Evolutionary conservation across 164 flowering plant genomes (phyloP), one percentile per base, ranked within the genome.

Genomic region (Dillenia turbinata): DNA sequence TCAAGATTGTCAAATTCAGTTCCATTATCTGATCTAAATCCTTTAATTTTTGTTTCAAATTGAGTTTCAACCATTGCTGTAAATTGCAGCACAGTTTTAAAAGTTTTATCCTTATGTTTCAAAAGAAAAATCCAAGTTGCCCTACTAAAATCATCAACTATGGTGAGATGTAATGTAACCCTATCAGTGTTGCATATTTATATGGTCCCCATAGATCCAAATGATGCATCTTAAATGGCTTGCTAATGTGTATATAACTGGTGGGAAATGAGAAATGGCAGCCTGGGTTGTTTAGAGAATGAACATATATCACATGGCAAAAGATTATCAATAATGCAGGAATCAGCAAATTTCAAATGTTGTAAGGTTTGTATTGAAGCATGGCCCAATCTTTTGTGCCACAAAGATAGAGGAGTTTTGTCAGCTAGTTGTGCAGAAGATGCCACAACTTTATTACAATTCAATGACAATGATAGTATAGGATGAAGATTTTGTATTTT

Each of bases 11-110:
- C 2, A 61, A 73, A 68, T 52, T 68, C 62, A 9, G 14, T 0
- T 0, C 63, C 66, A 66, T 62, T 71, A 47, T 71, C 63, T 10
- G 26, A 14, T 1, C 67, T 44, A 16, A 65, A 8, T 2, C 1
- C 9, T 8, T 52, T 49, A 0, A 66, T 19, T 13, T 7, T 0
- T 6, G 6, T n/a, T 0, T 44, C 8, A 14, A 62, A 62, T 57
- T 73, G 66, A 6, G 48, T 68, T n/a, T 65, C 1, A 55, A 47
- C 12, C 43, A 60, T 1, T n/a, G 59, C 8, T 51, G 10, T 16
- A 17, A 62, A 62, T 52, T 6, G 16, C 9, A 45, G 22, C 1
- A 52, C 12, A 11, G 47, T 7, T 26, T 26, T 26, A 26, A 26
- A 26, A n/a, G n/a, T 26, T 52, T 52, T 52, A 52, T 15, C 11